A percentile compares a stretch with the other conserved stretches of the same genome.
These are phyloP conservation scores for Gyromitra esculenta DNA, from an alignment of 2,329 filamentous ascomycete species.

Conservation along the genomic window DNA sequence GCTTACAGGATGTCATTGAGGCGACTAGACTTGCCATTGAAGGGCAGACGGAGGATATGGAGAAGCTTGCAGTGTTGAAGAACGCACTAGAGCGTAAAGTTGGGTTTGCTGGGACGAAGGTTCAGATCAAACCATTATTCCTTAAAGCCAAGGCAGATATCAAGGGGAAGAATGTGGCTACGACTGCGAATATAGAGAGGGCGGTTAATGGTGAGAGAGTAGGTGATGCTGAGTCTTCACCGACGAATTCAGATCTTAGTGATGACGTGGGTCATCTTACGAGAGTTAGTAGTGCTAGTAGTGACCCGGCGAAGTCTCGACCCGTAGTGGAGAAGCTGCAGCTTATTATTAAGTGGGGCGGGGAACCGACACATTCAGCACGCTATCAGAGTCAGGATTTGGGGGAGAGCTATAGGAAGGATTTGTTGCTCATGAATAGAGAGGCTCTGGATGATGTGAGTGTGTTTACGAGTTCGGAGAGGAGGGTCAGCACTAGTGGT, in stretches of 20 bases:
- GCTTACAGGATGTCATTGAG: conserved; percentile 84
- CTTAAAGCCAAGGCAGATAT: conserved; percentile 67
- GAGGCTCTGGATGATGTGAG: conserved; percentile 91
- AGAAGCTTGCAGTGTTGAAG: conserved; percentile 84
- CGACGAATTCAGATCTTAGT: conserved; percentile 3
- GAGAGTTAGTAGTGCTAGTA: conserved; percentile 44
- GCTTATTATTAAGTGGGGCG: conserved; percentile 98
- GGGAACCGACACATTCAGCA: conserved; percentile 96
- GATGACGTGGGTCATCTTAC: conserved; percentile 40
- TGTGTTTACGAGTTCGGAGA: conserved; percentile 94
- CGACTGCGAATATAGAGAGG: neutral
- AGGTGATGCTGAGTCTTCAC: conserved; percentile 30
- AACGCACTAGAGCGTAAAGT: conserved; percentile 93
- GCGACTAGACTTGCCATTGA: conserved; percentile 84
- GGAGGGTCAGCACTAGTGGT: conserved; percentile 87
- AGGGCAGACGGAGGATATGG: conserved; percentile 81
- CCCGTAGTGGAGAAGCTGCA: conserved; percentile 90
- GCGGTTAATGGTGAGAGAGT: conserved; percentile 18
- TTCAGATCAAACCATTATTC: conserved; percentile 99
- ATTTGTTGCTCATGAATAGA: conserved; percentile 89
- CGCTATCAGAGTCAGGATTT: conserved; percentile 95
- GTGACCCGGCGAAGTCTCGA: conserved; percentile 59
- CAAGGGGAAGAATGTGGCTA: conserved; percentile 33
- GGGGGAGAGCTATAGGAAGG: conserved; percentile 94
- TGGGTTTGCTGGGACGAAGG: conserved; percentile 92